Base-by-base conservation (phyloP, 345 rosid species). In the Eucalyptus rudis region DNA sequence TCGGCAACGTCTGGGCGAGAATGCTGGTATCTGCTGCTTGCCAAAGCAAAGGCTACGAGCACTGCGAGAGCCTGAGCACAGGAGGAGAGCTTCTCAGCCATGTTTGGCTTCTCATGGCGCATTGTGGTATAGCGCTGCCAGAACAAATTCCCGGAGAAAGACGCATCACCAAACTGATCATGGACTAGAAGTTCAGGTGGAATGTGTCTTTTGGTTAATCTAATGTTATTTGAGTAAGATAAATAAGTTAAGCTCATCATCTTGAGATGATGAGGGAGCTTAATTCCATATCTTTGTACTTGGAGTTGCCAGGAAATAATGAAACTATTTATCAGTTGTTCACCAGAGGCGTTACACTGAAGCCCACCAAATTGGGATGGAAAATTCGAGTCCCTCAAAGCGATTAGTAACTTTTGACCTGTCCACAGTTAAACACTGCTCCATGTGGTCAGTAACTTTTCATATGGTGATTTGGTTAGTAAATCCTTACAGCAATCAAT, bases 361-460 rank as follows among this genome's bases (percentile, higher is more conserved):
- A 58, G 29, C 29, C 64, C 3, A 5, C 7, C 64, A 59, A 27
- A 27, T 0, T 27, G 68, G 31, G 31, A 27, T 27, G 31, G 31
- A 59, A 59, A 59, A 27, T 27, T 13, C 2, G 31, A 27, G 68
- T 59, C 68, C 68, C 31, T 27, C n/a, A 24, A 1, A 59, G 50
- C 0, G 50, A 13, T 25, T 11, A 27, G 31, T 11, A 59, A 27
- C 15, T 59, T 59, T 5, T 25, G 31, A 59, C n/a, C n/a, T 1
- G 0, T 59, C 2, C 4, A 2, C n/a, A 59, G 29, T 59, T 59
- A 25, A 2, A 2, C 66, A 59, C 66, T 11, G 0, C 31, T 25
- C 8, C 17, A 27, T 29, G 17, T 62, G 68, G 68, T 29, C 1
- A 62, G 33, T 29, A 29, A 62, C 33, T 62, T 62, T 59, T 6